Percentiles rank a stretch among this genome's conserved stretches.
Evolutionary conservation across 306 rosid species (phyloP).

Genomic region (Erythrophleum fordii): DNA sequence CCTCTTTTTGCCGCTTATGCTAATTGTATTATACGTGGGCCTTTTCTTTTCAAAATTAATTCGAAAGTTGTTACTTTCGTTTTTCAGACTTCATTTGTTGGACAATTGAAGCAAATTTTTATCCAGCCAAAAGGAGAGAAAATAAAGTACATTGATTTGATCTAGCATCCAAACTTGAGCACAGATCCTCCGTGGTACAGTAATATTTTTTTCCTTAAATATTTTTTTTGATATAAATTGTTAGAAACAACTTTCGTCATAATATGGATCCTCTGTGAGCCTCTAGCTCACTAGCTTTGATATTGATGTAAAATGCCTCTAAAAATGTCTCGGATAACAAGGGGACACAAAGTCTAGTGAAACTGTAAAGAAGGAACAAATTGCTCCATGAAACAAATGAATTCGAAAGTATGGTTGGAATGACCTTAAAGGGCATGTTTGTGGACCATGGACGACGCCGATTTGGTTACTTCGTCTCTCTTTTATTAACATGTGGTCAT

Average conservation of each 20-base stretch:
- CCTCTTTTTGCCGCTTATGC: background rate
- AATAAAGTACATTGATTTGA: background rate
- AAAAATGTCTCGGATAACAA: background rate
- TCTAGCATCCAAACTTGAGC: no score
- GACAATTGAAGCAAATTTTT: background rate
- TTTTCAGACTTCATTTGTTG: background rate
- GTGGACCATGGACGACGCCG: background rate
- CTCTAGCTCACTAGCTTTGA: background rate
- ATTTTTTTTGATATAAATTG: no score
- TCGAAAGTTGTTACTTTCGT: background rate
- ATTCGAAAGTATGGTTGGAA: background rate
- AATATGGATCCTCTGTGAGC: no score
- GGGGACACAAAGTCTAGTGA: background rate
- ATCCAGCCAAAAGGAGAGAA: background rate
- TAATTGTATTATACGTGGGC: background rate
- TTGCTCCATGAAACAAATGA: constrained; percentile 7
- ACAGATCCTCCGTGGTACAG: no score
- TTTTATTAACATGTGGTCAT: background rate
- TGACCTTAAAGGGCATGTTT: background rate
- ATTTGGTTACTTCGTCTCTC: constrained; percentile 1
- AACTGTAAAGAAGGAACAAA: background rate
- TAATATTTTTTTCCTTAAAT: no score
- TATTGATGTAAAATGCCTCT: background rate
- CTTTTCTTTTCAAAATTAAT: background rate
- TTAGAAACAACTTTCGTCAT: no score